A percentile compares a stretch with the other conserved stretches of the same genome.
Evolutionary conservation across 495 filamentous ascomycete genomes (phyloP).

Genomic region (Trypethelium eluteriae): DNA sequence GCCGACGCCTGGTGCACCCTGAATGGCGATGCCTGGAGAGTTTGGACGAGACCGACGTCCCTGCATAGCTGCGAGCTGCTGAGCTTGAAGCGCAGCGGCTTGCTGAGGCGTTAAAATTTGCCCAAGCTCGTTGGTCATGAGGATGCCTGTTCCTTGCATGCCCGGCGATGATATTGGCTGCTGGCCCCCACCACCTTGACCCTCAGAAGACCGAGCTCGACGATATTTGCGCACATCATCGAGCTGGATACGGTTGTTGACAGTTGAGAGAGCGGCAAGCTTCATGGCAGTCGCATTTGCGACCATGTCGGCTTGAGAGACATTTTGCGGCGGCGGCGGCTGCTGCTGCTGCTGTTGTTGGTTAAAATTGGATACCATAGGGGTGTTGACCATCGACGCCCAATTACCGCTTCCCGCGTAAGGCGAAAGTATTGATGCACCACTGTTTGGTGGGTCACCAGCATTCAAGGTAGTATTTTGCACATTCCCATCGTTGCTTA

Average conservation of each 20-base stretch:
- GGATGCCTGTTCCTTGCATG: constrained; percentile 59
- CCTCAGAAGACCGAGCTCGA: constrained; percentile 81
- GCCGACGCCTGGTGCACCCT: constrained; percentile 49
- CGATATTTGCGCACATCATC: constrained; percentile 94
- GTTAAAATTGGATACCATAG: constrained; percentile 82
- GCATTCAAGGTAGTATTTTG: constrained; percentile 77
- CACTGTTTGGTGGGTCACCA: constrained; percentile 53
- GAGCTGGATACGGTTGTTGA: constrained; percentile 95
- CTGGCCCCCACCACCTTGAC: constrained; percentile 47
- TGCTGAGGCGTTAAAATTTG: constrained; percentile 80
- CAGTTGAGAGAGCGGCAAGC: constrained; percentile 88
- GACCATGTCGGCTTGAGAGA: constrained; percentile 89
- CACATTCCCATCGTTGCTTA: constrained; percentile 58
- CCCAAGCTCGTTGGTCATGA: constrained; percentile 89
- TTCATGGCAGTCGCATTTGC: constrained; percentile 99
- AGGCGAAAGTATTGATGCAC: constrained; percentile 80
- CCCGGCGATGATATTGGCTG: constrained; percentile 35
- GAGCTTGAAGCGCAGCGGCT: constrained; percentile 73
- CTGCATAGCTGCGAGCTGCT: constrained; percentile 66
- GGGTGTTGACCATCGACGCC: constrained; percentile 97
- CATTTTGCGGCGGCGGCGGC: constrained; percentile 40
- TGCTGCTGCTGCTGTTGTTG: constrained; percentile 42
- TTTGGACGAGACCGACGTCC: constrained; percentile 83
- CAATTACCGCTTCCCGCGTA: constrained; percentile 85
- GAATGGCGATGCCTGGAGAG: constrained; percentile 84